Conservation (phyloP, 495 filamentous ascomycete genomes). For the Lophium mytilinum region DNA sequence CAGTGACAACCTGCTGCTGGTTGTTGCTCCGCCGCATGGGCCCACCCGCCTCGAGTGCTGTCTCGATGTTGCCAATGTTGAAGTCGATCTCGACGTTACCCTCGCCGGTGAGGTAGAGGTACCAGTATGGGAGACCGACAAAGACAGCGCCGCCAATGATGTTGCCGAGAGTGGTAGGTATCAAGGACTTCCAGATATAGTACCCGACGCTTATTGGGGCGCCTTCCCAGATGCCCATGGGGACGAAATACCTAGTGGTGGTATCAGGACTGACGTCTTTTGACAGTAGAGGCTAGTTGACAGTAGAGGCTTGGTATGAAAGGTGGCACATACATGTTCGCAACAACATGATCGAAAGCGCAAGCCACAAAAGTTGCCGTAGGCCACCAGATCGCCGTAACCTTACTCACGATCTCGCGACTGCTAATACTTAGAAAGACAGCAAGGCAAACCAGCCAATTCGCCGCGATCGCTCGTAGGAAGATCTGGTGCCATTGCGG, state of each 20-base stretch:
- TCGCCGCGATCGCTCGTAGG: slow-evolving; percentile 52
- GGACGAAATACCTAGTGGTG: slow-evolving; percentile 46
- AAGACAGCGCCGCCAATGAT: slow-evolving; percentile 40
- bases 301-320: neutral
- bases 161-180: slow-evolving; percentile 52
- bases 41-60: neutral
- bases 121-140: slow-evolving; percentile 44
- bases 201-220: slow-evolving; percentile 46
- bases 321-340: slow-evolving; percentile 44
- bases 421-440: slow-evolving; percentile 48
- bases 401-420: slow-evolving; percentile 46
- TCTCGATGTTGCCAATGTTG: neutral
- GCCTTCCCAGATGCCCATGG: slow-evolving; percentile 46
- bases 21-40: too few relatives aligned
- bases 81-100: neutral
- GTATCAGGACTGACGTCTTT: slow-evolving; percentile 29
- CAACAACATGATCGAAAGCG: slow-evolving; percentile 54
- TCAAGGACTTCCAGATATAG: slow-evolving; percentile 60
- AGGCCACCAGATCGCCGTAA: slow-evolving; percentile 57
- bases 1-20: too few relatives aligned
- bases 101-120: slow-evolving; percentile 38
- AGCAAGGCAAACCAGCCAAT: slow-evolving; percentile 57
- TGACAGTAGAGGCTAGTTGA: neutral
- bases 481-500: slow-evolving; percentile 54
- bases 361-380: slow-evolving; percentile 53